Conservation (phyloP, 192 early-diverging fungal genomes). For the Backusella macrospora region DNA sequence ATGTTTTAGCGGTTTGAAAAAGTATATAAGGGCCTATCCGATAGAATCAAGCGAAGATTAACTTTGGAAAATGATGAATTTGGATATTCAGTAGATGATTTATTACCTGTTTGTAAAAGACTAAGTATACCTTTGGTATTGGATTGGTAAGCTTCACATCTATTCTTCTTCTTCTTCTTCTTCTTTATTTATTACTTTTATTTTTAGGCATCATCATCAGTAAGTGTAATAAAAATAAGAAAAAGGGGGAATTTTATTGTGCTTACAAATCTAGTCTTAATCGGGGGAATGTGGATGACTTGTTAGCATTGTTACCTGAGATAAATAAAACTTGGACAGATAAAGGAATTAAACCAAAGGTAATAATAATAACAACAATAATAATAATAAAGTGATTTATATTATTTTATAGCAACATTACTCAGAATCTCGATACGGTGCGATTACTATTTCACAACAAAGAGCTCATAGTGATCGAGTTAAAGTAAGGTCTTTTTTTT, state of each 20-base stretch:
- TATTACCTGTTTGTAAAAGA: conserved; percentile 50
- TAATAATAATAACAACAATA: not conserved
- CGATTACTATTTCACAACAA: conserved; percentile 42
- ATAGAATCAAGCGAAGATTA: conserved; percentile 43
- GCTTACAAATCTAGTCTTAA: conserved; percentile 24
- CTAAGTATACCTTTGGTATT: conserved; percentile 50
- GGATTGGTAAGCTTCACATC: conserved; percentile 44
- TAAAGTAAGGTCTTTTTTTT: not conserved
- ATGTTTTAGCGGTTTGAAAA: conserved; percentile 43
- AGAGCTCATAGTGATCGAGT: conserved; percentile 50
- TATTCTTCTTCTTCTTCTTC: too few relatives aligned
- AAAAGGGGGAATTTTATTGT: too few relatives aligned
- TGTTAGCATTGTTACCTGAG: conserved; percentile 33
- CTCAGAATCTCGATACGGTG: conserved; percentile 45
- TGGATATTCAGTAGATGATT: conserved; percentile 47
- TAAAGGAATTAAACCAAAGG: conserved; percentile 48
- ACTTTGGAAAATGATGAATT: conserved; percentile 59
- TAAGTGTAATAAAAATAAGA: not conserved
- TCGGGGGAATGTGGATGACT: conserved; percentile 20
- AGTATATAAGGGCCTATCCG: conserved; percentile 37
- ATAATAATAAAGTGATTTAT: not conserved
- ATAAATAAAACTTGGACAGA: conserved; percentile 49
- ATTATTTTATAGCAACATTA: conserved; percentile 41
- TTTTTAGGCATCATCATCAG: conserved; percentile 40
- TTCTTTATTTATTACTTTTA: not conserved